These are phyloP conservation scores for Orobanche coerulescens DNA, from an alignment of 257 asterid species.

Conservation along the genomic window DNA sequence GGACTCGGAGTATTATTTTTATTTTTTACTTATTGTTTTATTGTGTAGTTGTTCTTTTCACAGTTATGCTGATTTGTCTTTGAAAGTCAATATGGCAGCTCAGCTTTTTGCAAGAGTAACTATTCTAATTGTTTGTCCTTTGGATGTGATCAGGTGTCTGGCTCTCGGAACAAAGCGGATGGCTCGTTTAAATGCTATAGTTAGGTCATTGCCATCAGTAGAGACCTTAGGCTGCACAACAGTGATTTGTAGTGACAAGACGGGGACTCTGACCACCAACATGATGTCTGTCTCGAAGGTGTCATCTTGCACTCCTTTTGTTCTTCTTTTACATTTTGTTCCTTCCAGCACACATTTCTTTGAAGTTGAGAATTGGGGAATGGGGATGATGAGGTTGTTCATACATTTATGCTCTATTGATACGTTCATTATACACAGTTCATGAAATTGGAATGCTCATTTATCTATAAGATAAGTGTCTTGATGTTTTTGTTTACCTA, in stretches of 20 bases:
- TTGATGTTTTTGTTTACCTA: neutral
- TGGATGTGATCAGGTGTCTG: slow-evolving; percentile 56
- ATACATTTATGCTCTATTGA: slow-evolving; percentile 6
- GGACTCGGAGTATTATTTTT: no score
- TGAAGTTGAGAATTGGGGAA: neutral
- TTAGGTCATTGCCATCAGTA: slow-evolving; percentile 95
- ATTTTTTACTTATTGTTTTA: neutral
- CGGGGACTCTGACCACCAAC: slow-evolving; percentile 97
- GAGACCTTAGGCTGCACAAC: slow-evolving; percentile 99
- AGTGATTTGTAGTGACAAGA: slow-evolving; percentile 99
- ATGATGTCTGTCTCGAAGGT: slow-evolving; percentile 99
- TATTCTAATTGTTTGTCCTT: slow-evolving; percentile 9
- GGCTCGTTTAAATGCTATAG: slow-evolving; percentile 99
- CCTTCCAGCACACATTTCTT: slow-evolving; percentile 1
- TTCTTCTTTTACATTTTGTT: slow-evolving; percentile 9
- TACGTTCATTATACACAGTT: neutral
- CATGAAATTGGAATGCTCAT: neutral
- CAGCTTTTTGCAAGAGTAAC: slow-evolving; percentile 6
- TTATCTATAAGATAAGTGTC: neutral
- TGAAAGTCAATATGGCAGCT: slow-evolving; percentile 5
- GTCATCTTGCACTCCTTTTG: slow-evolving; percentile 15
- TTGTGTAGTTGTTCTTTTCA: neutral
- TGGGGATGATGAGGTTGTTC: slow-evolving; percentile 1
- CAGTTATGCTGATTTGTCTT: slow-evolving; percentile 7
- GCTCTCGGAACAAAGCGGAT: slow-evolving; percentile 98